phyloP scores from a whole-genome alignment of 2,329 filamentous ascomycete species.

The Mariannaea sp. region DNA sequence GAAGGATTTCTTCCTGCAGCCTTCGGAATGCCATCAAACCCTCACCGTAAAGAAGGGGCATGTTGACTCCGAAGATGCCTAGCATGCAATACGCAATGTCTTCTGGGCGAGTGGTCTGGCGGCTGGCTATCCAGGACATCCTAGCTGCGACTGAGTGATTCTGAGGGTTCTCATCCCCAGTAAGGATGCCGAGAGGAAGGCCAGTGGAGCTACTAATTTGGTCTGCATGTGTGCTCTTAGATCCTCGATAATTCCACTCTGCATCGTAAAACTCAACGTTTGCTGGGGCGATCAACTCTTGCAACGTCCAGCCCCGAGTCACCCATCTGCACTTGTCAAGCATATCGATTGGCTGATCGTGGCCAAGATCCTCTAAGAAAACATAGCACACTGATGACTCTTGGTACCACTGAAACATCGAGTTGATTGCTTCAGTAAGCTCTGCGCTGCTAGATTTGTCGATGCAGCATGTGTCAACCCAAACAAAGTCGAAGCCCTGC shows the following conservation, averaged over 20 bases:
- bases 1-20: slow-evolving; percentile 2
- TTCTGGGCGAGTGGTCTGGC: neutral
- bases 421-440: slow-evolving; percentile 5
- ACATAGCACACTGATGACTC: neutral
- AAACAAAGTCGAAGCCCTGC: neutral
- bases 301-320: neutral
- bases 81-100: slow-evolving; percentile 5
- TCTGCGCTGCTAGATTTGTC: slow-evolving; percentile 5
- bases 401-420: slow-evolving; percentile 3
- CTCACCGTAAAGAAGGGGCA: slow-evolving; percentile 1
- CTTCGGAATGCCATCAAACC: slow-evolving; percentile 5
- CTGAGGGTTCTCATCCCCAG: neutral
- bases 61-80: slow-evolving; percentile 8
- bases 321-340: neutral
- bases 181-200: neutral
- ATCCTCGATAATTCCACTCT: neutral
- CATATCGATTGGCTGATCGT: neutral
- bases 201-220: neutral
- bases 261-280: neutral
- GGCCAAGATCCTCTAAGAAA: neutral
- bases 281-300: neutral
- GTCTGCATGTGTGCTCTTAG: neutral
- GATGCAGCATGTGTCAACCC: slow-evolving; percentile 7
- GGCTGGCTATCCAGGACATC: slow-evolving; percentile 3
- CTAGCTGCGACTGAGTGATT: neutral